These are phyloP conservation scores for Saccharomycopsis fibuligera DNA, from an alignment of 805 yeast genomes.

Conservation along the genomic window DNA sequence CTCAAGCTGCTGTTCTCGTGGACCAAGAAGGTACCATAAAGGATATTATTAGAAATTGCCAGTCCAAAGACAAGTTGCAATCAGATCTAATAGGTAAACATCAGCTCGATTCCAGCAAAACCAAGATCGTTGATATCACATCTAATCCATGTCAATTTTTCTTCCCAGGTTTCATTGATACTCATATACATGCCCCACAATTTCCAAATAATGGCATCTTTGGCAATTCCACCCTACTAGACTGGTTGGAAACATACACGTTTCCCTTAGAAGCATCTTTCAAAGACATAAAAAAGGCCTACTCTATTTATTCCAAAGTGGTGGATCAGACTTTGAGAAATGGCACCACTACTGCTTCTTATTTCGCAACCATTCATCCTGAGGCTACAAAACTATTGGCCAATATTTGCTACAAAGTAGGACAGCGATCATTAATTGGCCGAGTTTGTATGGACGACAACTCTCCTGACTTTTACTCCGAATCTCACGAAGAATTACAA, in stretches of 20 bases:
- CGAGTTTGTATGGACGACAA: conserved; percentile 90
- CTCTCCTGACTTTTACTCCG: conserved; percentile 66
- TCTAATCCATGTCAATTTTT: conserved; percentile 46
- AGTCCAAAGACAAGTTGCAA: conserved; percentile 4
- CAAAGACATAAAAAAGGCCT: conserved; percentile 46
- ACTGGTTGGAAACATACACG: conserved; percentile 85
- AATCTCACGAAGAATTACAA: conserved; percentile 49
- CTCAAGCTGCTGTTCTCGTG: conserved; percentile 49
- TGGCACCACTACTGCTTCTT: conserved; percentile 92
- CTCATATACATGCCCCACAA: conserved; percentile 83
- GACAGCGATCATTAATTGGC: conserved; percentile 89
- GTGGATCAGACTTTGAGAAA: conserved; percentile 61
- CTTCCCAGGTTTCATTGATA: conserved; percentile 78
- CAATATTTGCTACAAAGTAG: conserved; percentile 53
- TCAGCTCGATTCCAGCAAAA: neutral
- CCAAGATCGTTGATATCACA: conserved; percentile 30
- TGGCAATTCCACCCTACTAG: conserved; percentile 75
- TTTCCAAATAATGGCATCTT: conserved; percentile 80
- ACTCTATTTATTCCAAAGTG: conserved; percentile 56
- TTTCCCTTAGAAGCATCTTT: conserved; percentile 81
- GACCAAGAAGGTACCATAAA: conserved; percentile 48
- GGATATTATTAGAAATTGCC: conserved; percentile 26
- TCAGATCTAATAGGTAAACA: neutral
- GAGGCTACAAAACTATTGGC: conserved; percentile 74
- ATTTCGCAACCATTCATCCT: conserved; percentile 83